Evolutionary conservation across 306 rosid species (phyloP), one percentile per base, ranked within the genome.

Genomic region (Cucurbita maxima): DNA sequence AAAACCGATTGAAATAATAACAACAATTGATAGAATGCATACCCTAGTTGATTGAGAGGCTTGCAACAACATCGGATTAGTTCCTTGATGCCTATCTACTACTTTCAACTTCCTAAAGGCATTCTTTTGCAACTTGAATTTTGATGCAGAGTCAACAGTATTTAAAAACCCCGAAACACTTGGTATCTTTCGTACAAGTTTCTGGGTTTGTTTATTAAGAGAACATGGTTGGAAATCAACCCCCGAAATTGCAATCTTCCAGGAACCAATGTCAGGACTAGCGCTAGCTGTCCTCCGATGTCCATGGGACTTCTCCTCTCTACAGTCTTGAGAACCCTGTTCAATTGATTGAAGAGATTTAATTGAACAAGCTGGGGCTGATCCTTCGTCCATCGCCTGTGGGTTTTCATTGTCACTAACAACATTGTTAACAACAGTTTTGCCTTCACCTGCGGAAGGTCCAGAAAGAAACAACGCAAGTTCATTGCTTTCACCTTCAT

Each of bases 251-350:
- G 88, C 78, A 75, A 94, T 94, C 68, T 91, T 86, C 96, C 95
- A 94, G 30, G 87, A 76, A 78, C 91, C 81, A 79, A 85, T 81
- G 75, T 94, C 97, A 19, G 92, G 87, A 82, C 84, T 87, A 58
- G 97, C 98, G 76, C 97, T 94, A 76, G 99, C 99, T 5, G 88
- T 86, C 84, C 96, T 89, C 79, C 96, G 91, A 81, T 91, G 97
- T 57, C 96, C 92, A 7, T 53, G 90, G 19, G 81, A 50, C 77
- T 84, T 87, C 41, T 84, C 92, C 52, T 79, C 87, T 71, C 54
- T 60, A 43, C 60, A 34, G 37, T 80, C 82, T 5, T 48, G 71
- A 50, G 86, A 76, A 71, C 73, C 79, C 79, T 25, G 40, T 76
- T 83, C 92, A 25, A 76, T 72, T 16, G 91, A 80, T 75, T 58